These are phyloP conservation scores for Diaporthe australafricana DNA, from an alignment of 2,329 filamentous ascomycete species.

Conservation along the genomic window DNA sequence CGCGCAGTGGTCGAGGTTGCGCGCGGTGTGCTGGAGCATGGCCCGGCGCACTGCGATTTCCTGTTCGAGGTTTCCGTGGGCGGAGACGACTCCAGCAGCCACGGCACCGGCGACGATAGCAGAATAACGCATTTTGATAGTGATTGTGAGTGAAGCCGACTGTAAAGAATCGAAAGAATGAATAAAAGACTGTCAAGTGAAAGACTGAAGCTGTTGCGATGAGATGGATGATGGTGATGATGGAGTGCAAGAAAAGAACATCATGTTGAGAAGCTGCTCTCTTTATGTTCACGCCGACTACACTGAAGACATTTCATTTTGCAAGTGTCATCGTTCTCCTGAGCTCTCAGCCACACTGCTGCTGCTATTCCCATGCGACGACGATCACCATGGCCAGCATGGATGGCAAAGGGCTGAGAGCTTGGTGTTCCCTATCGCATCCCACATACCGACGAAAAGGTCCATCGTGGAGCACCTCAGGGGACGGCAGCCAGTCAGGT, in stretches of 20 bases:
- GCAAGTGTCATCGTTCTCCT: neutral
- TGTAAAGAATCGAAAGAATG: neutral
- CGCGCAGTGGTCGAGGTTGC: slow-evolving; percentile 52
- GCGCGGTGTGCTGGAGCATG: slow-evolving; percentile 48
- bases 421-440: neutral
- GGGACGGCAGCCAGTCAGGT: neutral
- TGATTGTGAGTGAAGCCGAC: neutral
- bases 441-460: slow-evolving; percentile 2
- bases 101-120: slow-evolving; percentile 40
- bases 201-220: neutral
- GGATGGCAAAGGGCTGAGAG: neutral
- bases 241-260: neutral
- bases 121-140: slow-evolving; percentile 42
- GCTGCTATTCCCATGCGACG: neutral
- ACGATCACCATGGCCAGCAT: neutral
- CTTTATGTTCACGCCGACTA: neutral
- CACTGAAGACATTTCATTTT: too few relatives aligned
- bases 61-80: slow-evolving; percentile 53
- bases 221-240: neutral
- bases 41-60: slow-evolving; percentile 55
- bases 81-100: slow-evolving; percentile 41
- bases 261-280: neutral
- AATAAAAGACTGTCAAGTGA: neutral
- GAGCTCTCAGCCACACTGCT: neutral
- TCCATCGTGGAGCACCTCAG: neutral